phyloP scores from a whole-genome alignment of 2,329 filamentous ascomycete species.

The Aspergillus pseudotamarii region DNA sequence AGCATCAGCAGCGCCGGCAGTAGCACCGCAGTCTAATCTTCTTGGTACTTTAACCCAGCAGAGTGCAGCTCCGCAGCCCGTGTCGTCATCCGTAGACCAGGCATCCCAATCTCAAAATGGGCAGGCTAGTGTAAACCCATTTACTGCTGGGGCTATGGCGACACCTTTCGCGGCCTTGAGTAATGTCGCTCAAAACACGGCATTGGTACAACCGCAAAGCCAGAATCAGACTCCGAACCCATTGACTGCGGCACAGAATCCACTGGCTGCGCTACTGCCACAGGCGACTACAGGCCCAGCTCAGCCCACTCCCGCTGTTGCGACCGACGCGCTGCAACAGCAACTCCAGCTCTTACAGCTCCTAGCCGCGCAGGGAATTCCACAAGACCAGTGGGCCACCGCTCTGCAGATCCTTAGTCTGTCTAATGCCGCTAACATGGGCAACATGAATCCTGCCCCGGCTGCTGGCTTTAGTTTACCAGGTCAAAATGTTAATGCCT shows the following conservation, averaged over 20 bases:
- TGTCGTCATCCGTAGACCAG: slow-evolving; percentile 50
- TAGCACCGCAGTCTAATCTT: slow-evolving; percentile 44
- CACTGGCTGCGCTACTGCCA: slow-evolving; percentile 47
- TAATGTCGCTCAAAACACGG: slow-evolving; percentile 41
- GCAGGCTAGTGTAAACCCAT: slow-evolving; percentile 63
- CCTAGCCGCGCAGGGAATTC: slow-evolving; percentile 72
- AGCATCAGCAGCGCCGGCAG: slow-evolving; percentile 37
- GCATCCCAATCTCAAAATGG: slow-evolving; percentile 44
- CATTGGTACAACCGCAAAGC: slow-evolving; percentile 41
- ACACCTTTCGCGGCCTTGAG: slow-evolving; percentile 52
- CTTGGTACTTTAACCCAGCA: slow-evolving; percentile 55
- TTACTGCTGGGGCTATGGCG: slow-evolving; percentile 48
- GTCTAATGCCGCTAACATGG: slow-evolving; percentile 38
- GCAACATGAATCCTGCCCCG: slow-evolving; percentile 39
- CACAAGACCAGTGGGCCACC: slow-evolving; percentile 73
- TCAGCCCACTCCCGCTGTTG: slow-evolving; percentile 30
- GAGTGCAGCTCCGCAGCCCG: slow-evolving; percentile 43
- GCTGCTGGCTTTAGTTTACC: slow-evolving; percentile 36
- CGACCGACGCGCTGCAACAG: slow-evolving; percentile 61
- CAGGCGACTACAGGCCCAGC: slow-evolving; percentile 37
- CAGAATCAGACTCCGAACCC: slow-evolving; percentile 47
- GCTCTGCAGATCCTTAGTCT: slow-evolving; percentile 56
- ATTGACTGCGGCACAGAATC: slow-evolving; percentile 42
- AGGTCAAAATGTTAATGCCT: slow-evolving; percentile 36
- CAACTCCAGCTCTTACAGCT: slow-evolving; percentile 76